Percentiles rank a stretch among this genome's conserved stretches.
Conservation (phyloP, 306 rosid genomes). For the Castanea mollissima region DNA sequence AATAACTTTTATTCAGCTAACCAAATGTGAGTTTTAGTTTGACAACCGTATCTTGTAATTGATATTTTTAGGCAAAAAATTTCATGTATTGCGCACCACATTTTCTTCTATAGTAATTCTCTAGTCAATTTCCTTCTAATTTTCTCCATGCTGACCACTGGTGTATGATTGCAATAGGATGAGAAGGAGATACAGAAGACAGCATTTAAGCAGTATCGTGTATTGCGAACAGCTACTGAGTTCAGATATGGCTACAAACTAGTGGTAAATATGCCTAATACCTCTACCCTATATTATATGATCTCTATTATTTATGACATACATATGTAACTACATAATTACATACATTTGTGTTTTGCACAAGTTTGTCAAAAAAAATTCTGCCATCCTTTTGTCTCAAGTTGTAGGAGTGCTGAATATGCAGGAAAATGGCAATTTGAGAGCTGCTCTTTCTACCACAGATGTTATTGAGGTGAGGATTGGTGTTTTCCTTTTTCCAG, state of each 20-base stretch:
- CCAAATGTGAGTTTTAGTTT: background rate
- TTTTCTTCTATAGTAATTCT: background rate
- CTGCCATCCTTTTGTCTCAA: background rate
- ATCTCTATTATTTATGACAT: background rate
- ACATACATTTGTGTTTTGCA: background rate
- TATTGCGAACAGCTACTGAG: conserved; percentile 64
- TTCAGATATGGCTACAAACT: conserved; percentile 99
- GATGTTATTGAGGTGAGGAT: conserved; percentile 77
- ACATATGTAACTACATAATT: background rate
- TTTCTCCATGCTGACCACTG: conserved; percentile 15
- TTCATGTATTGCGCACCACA: background rate
- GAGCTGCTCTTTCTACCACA: conserved; percentile 66
- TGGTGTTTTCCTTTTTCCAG: background rate
- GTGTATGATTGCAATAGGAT: conserved; percentile 51
- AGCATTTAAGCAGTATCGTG: conserved; percentile 74
- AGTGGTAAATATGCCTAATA: conserved; percentile 54
- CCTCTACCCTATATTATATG: conserved; percentile 3
- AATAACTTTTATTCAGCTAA: background rate
- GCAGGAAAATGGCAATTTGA: conserved; percentile 78
- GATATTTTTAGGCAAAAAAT: background rate
- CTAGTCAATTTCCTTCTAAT: background rate
- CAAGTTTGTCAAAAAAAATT: background rate
- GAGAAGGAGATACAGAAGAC: conserved; percentile 93
- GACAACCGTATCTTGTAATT: background rate
- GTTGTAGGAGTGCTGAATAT: conserved; percentile 20